Evolutionary conservation across 805 yeast species (phyloP).

Genomic region (Candida hungchunana): DNA sequence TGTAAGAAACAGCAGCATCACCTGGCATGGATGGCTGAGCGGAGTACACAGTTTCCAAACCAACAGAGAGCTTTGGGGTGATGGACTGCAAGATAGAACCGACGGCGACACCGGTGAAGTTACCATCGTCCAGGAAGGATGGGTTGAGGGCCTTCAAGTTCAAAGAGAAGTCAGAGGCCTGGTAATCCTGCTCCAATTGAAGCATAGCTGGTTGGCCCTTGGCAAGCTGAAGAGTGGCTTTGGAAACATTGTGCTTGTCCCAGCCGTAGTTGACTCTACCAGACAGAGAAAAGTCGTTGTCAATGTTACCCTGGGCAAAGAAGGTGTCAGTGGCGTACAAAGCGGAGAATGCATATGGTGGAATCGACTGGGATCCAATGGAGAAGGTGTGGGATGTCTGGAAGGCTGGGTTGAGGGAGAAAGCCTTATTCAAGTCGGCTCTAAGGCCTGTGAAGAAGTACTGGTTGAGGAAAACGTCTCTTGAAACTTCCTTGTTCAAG

Average conservation of each 20-base stretch:
- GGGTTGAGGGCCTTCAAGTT: constrained; percentile 93
- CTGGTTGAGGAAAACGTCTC: constrained; percentile 87
- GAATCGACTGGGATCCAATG: constrained; percentile 78
- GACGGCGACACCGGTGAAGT: constrained; percentile 86
- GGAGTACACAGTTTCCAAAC: constrained; percentile 90
- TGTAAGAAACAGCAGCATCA: constrained; percentile 85
- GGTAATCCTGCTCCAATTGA: constrained; percentile 94
- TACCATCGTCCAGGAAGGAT: constrained; percentile 57
- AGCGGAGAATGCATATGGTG: constrained; percentile 88
- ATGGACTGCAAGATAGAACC: constrained; percentile 88
- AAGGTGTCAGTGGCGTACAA: constrained; percentile 81
- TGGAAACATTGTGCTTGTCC: constrained; percentile 73
- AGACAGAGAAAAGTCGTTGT: constrained; percentile 76
- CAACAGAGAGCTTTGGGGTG: constrained; percentile 78
- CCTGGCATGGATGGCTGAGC: constrained; percentile 74
- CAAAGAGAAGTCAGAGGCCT: constrained; percentile 81
- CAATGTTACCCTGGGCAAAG: constrained; percentile 88
- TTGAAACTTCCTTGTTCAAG: constrained; percentile 86
- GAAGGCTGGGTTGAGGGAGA: constrained; percentile 88
- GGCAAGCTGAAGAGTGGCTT: constrained; percentile 84
- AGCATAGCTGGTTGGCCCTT: constrained; percentile 88
- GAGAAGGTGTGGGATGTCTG: constrained; percentile 94
- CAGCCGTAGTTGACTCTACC: constrained; percentile 92
- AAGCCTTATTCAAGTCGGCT: constrained; percentile 93
- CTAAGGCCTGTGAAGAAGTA: constrained; percentile 92